Base-by-base conservation (phyloP, 2,329 filamentous ascomycete genomes). In the Boeremia lycopersici region DNA sequence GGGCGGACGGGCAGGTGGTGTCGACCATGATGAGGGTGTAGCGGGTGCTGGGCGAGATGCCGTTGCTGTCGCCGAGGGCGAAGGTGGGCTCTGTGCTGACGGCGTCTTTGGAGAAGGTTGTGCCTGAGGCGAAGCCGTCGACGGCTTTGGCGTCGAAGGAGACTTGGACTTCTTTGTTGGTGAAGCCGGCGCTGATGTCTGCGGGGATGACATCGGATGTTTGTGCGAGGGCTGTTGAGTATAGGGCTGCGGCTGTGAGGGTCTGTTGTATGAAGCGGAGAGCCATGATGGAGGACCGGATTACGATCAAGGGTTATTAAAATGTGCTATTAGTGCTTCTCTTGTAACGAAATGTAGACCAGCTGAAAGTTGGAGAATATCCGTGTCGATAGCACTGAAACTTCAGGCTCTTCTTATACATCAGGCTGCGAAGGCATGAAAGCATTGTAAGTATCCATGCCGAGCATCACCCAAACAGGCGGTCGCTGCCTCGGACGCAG, bases 11-110 rank as follows among this genome's bases (percentile, higher is more conserved):
- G 26, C 65, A 69, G 28, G 71, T 73, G 17, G 69, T 71, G 56
- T 75, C 71, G 9, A 74, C 41, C 60, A 74, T 62, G 38, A 72
- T 39, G 28, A 74, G 62, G 10, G 65, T 72, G 54, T 70, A 74
- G 12, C 62, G 53, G 0, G 59, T 63, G n/a, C 23, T 48, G 5
- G 69, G 59, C 2, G 58, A 53, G 41, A 75, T 73, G 35, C 66
- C 68, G 15, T 63, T 68, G 45, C 63, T 68, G 53, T 74, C 72
- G 25, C 72, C 71, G 2, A 74, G 61, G 8, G 71, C 71, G 31
- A 74, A 74, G 15, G 59, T 66, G 8, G 71, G 71, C 35, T 65
- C 64, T 58, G 53, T 42, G 61, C 35, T n/a, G 19, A 72, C 68
- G 3, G 60, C 70, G 34, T 67, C 56, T 57, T 65, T 61, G 3